Conservation (phyloP, 371 early-diverging fungal genomes). For the Rhizomucor pusillus region DNA sequence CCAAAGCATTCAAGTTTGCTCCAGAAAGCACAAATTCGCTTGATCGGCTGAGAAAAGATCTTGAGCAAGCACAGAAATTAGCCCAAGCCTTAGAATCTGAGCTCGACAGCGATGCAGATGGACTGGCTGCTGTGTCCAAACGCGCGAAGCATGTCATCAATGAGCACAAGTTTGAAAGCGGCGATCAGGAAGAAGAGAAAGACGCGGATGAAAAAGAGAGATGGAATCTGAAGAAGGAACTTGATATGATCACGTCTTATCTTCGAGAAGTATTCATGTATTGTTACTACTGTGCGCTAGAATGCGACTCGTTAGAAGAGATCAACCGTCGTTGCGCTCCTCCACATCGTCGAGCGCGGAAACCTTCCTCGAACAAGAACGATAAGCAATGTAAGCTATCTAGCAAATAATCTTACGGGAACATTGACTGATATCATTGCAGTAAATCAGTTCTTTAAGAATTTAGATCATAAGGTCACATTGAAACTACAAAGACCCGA, state of each 20-base stretch:
- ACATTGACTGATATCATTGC: not conserved
- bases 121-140: constrained; percentile 25
- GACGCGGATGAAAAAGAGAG: constrained; percentile 18
- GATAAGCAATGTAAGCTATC: not conserved
- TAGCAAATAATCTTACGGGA: not conserved
- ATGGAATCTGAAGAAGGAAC: constrained; percentile 47
- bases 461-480: constrained; percentile 64
- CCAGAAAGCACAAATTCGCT: constrained; percentile 62
- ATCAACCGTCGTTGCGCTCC: constrained; percentile 73
- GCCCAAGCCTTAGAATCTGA: constrained; percentile 64
- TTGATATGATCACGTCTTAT: constrained; percentile 86
- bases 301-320: constrained; percentile 82
- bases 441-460: constrained; percentile 58
- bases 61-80: constrained; percentile 56
- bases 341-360: constrained; percentile 59
- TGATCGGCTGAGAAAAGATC: constrained; percentile 70
- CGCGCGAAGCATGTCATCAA: constrained; percentile 35
- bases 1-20: constrained; percentile 53
- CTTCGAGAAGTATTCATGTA: constrained; percentile 89
- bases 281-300: constrained; percentile 91
- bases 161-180: constrained; percentile 6
- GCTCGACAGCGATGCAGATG: constrained; percentile 37
- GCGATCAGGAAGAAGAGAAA: constrained; percentile 14
- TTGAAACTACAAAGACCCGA: constrained; percentile 61
- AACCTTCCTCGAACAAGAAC: constrained; percentile 3